Evolutionary conservation across 2,329 filamentous ascomycete genomes (phyloP).

Genomic region (Sporothrix protearum): DNA sequence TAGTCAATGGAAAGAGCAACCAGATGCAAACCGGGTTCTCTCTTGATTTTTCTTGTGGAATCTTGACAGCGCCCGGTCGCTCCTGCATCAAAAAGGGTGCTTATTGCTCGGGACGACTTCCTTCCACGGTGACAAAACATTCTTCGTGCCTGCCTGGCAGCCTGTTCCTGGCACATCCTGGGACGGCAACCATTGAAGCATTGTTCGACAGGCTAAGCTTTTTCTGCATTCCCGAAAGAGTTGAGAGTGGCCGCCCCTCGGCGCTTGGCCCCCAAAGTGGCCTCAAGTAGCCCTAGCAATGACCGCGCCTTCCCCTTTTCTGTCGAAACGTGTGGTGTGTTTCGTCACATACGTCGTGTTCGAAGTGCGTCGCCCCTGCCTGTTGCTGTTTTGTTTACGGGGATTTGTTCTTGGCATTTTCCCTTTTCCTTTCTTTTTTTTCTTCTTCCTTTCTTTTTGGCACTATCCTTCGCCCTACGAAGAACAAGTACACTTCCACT

Average conservation of each 20-base stretch:
- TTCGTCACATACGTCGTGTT: slow-evolving; percentile 5
- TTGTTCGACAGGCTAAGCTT: slow-evolving; percentile 14
- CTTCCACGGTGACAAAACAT: neutral
- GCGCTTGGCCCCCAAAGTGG: neutral
- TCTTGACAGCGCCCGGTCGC: neutral
- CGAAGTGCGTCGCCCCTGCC: slow-evolving; percentile 11
- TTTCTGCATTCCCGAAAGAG: neutral
- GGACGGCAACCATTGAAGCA: neutral
- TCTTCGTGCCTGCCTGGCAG: neutral
- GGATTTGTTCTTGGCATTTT: neutral
- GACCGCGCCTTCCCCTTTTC: slow-evolving; percentile 19
- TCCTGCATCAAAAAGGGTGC: neutral
- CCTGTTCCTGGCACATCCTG: slow-evolving; percentile 7
- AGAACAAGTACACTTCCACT: neutral
- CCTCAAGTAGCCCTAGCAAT: neutral
- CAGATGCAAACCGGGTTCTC: neutral
- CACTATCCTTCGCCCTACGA: neutral
- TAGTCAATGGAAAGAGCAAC: neutral
- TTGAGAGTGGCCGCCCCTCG: neutral
- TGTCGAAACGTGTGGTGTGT: slow-evolving; percentile 6
- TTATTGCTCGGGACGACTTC: neutral
- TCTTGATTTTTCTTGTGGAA: neutral
- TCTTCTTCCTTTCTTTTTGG: neutral
- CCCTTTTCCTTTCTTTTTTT: neutral
- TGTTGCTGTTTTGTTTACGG: neutral